phyloP scores from a whole-genome alignment of 805 yeast genomes.

The Candida rishiriensis region DNA sequence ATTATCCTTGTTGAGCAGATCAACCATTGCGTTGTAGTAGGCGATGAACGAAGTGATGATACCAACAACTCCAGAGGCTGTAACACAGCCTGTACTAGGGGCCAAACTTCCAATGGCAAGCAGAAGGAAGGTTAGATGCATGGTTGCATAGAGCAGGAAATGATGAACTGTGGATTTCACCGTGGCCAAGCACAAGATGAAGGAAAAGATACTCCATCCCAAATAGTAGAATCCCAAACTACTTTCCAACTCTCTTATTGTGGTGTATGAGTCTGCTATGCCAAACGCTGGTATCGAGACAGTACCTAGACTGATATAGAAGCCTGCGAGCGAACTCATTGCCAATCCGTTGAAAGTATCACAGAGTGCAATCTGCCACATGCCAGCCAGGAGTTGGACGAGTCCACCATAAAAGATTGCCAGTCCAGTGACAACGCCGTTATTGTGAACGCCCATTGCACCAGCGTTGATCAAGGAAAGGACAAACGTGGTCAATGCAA shows the following conservation, averaged over 20 bases:
- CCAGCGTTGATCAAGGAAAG: conserved; percentile 58
- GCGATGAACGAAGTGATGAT: conserved; percentile 58
- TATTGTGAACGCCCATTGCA: conserved; percentile 62
- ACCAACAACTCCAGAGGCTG: conserved; percentile 63
- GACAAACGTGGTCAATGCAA: conserved; percentile 67
- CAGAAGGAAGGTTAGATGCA: conserved; percentile 51
- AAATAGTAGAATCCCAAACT: conserved; percentile 55
- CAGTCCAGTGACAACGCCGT: conserved; percentile 58
- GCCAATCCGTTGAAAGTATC: conserved; percentile 74
- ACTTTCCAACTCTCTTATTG: conserved; percentile 40
- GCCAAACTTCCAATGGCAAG: conserved; percentile 49
- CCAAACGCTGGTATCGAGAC: conserved; percentile 56
- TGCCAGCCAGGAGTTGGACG: conserved; percentile 66
- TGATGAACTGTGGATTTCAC: conserved; percentile 52
- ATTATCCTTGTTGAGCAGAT: conserved; percentile 61
- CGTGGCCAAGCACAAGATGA: conserved; percentile 51
- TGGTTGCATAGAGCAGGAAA: conserved; percentile 47
- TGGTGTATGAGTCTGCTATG: conserved; percentile 45
- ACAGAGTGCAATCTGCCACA: conserved; percentile 69
- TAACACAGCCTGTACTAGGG: conserved; percentile 32
- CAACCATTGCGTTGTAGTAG: conserved; percentile 70
- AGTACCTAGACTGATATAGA: conserved; percentile 74
- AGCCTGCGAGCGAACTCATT: conserved; percentile 59
- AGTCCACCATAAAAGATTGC: conserved; percentile 73
- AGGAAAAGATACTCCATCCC: conserved; percentile 64